Base-by-base conservation (phyloP, 129 eudicot genomes). In the Helianthus tuberosus region DNA sequence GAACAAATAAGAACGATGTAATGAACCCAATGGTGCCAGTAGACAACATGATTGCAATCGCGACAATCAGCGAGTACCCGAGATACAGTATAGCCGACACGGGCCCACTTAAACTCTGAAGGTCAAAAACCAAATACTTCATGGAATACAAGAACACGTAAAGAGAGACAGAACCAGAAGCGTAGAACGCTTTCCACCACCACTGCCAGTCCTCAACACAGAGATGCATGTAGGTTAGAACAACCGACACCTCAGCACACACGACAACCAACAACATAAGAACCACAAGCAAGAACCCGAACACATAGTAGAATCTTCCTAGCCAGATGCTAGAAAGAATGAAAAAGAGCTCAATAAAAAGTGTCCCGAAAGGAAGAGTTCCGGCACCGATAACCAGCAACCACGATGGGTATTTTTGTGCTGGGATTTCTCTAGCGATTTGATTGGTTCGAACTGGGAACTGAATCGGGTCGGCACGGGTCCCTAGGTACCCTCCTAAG, bases 141-240 rank as follows among this genome's bases (percentile, higher is more conserved):
- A 87, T 76, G 55, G 92, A 87, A 79, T 87, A 87, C 60, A 87
- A 76, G 77, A 87, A 87, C 14, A 87, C 89, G 2, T 87, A 87
- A 25, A 87, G 75, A 4, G 89, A 74, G 20, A 87, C 92, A 7
- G 92, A 87, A 17, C 92, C 92, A 0, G 89, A 84, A 38, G 92
- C 89, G 49, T 79, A 87, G 78, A 87, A 87, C n/a, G 92, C 86
- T 65, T 87, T 87, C 92, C 92, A 87, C 92, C 92, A 87, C 92
- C 92, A 87, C 83, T 84, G 88, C 92, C 92, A 87, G 64, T 87
- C 92, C 80, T 87, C 92, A n/a, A 84, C 86, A 23, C 79, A 82
- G 14, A 82, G 79, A 74, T 82, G 81, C 86, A 77, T 77, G 64
- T 77, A 82, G 48, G 86, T 82, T 15, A 82, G 48, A 39, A 82